A percentile compares a stretch with the other conserved stretches of the same genome.
Evolutionary conservation across 352 stramenopile genomes (phyloP).

Genomic region (Phytophthora cajani): DNA sequence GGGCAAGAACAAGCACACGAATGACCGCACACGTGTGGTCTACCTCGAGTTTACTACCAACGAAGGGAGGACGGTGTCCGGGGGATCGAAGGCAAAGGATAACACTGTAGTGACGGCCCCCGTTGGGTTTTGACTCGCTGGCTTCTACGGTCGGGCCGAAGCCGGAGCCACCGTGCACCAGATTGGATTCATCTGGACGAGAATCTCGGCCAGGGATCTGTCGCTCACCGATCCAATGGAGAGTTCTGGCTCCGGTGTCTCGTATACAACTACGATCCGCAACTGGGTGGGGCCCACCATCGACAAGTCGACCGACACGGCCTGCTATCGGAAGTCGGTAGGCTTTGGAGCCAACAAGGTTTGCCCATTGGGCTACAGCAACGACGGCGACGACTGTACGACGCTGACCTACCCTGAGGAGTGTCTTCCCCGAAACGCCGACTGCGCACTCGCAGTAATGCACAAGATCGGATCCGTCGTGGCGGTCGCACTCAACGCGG

Average conservation of each 20-base stretch:
- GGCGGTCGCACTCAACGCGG: conserved; percentile 33
- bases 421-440: conserved; percentile 63
- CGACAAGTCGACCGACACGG: not conserved
- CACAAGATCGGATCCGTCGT: conserved; percentile 41
- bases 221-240: not conserved
- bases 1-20: conserved; percentile 11
- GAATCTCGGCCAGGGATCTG: conserved; percentile 1
- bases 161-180: conserved; percentile 12
- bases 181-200: conserved; percentile 25
- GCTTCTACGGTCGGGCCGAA: conserved; percentile 17
- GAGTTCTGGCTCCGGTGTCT: conserved; percentile 1
- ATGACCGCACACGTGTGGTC: conserved; percentile 16
- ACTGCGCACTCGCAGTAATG: conserved; percentile 48
- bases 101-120: conserved; percentile 2
- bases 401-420: conserved; percentile 54
- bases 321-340: conserved; percentile 8
- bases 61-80: conserved; percentile 6
- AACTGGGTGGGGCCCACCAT: conserved; percentile 9
- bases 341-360: conserved; percentile 5
- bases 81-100: not conserved
- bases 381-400: conserved; percentile 3
- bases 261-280: conserved; percentile 5
- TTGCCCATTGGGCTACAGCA: conserved; percentile 25
- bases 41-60: conserved; percentile 19
- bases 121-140: conserved; percentile 10